Evolutionary conservation across 306 rosid genomes (phyloP).

Genomic region (Vigna reflexopilosa): DNA sequence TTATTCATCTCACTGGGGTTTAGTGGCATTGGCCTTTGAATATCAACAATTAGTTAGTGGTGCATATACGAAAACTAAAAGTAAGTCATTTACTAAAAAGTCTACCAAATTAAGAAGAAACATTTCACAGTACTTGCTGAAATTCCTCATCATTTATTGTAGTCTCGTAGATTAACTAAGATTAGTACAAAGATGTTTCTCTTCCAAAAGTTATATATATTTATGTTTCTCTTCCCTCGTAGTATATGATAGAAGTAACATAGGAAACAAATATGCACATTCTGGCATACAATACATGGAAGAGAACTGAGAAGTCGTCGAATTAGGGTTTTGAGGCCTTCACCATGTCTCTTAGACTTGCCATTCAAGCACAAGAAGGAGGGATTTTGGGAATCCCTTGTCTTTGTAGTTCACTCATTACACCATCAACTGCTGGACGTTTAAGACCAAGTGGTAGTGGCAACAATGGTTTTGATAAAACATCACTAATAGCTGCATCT

Average conservation of each 20-base stretch:
- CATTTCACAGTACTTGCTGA: neutral
- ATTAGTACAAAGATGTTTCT: too few relatives aligned
- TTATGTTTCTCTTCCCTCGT: neutral
- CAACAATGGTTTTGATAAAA: slow-evolving; percentile 81
- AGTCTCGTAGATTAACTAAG: slow-evolving; percentile 2
- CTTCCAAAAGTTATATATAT: neutral
- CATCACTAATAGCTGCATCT: slow-evolving; percentile 92
- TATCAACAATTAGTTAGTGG: too few relatives aligned
- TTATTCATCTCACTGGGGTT: too few relatives aligned
- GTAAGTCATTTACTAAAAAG: too few relatives aligned
- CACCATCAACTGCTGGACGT: slow-evolving; percentile 80
- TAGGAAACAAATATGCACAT: neutral
- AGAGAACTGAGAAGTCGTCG: slow-evolving; percentile 59
- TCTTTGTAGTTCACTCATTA: slow-evolving; percentile 75
- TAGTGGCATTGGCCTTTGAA: too few relatives aligned
- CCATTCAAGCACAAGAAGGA: slow-evolving; percentile 67
- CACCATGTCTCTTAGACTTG: slow-evolving; percentile 4
- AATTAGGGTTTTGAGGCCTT: slow-evolving; percentile 60
- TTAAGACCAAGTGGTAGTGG: slow-evolving; percentile 93
- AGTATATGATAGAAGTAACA: too few relatives aligned
- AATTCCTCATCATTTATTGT: slow-evolving; percentile 8
- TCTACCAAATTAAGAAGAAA: neutral
- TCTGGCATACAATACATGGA: neutral
- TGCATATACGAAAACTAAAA: too few relatives aligned
- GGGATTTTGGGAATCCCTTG: slow-evolving; percentile 88